Evolutionary conservation across 768 basidiomycete species (phyloP), one percentile per base, ranked within the genome.

Genomic region (Lentinula lateritia): DNA sequence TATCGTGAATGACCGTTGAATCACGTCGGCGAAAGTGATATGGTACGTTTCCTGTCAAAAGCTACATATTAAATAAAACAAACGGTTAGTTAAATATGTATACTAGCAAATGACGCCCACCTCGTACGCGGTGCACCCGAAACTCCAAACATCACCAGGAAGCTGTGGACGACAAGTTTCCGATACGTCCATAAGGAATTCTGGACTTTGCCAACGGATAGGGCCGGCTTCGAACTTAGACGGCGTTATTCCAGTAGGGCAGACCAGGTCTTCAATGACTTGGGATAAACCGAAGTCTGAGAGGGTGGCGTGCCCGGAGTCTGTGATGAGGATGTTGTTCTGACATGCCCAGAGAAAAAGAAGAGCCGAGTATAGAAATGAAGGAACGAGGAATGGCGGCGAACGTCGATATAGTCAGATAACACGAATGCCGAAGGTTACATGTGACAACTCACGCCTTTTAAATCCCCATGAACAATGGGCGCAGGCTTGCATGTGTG

Each of bases 291-390:
- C 80, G 59, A 82, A 81, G 64, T 82, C 80, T 23, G 77, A 74
- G 1, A 82, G 65, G 38, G 73, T 77, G 35, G 77, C 80, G 7
- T 62, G 71, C 12, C 76, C 76, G 20, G 74, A 70, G 9, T 69
- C 71, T 6, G 78, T 78, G 38, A 82, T 74, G 13, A 82, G 70
- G 56, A 82, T 76, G 58, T 82, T 82, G 23, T 73, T 75, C 81
- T 81, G 38, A 18, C 10, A 32, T 20, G 5, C 6, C 18, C 45
- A 8, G 16, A 16, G 38, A 12, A 16, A 38, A 12, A 52, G 6
- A 18, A 9, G 50, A 52, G 18, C 7, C 36, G 36, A 12, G 36
- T 3, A 12, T 2, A 38, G 7, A 38, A 23, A 16, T 20, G 10
- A 18, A 23, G 32, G 8, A 15, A 39, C 18, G 13, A 50, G 48